Conservation (phyloP, 371 early-diverging fungal species). For the Sporodiniella umbellata region DNA sequence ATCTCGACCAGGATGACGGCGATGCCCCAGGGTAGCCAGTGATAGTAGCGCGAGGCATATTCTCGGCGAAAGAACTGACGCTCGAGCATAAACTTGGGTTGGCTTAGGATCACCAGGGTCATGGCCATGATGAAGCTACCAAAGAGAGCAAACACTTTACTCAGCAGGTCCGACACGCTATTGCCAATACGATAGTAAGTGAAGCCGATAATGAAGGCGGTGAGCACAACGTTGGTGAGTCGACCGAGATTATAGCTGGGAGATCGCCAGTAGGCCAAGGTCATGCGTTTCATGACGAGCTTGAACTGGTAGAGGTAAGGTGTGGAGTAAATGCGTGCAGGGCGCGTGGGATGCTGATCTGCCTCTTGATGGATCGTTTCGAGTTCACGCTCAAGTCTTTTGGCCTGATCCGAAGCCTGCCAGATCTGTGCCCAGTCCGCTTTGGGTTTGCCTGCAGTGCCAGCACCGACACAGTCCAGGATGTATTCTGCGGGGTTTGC, state of each 20-base stretch:
- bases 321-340: conserved; percentile 22
- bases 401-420: conserved; percentile 47
- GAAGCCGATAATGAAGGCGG: conserved; percentile 70
- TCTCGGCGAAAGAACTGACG: conserved; percentile 71
- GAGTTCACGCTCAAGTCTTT: conserved; percentile 31
- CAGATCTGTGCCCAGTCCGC: conserved; percentile 63
- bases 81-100: conserved; percentile 74
- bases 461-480: conserved; percentile 62
- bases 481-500: conserved; percentile 77
- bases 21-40: conserved; percentile 58
- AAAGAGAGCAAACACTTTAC: conserved; percentile 71
- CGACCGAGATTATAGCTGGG: conserved; percentile 68
- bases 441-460: conserved; percentile 52
- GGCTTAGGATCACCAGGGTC: conserved; percentile 64
- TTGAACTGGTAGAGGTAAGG: conserved; percentile 39
- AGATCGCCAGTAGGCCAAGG: conserved; percentile 60
- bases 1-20: conserved; percentile 57
- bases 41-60: conserved; percentile 68
- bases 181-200: conserved; percentile 63
- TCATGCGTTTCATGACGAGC: conserved; percentile 61
- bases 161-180: conserved; percentile 61
- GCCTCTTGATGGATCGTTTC: conserved; percentile 20
- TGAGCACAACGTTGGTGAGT: conserved; percentile 42
- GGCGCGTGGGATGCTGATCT: conserved; percentile 16
- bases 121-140: conserved; percentile 62